Evolutionary conservation across 352 stramenopile species (phyloP), one percentile per base, ranked within the genome.

Genomic region (Aphanomyces euteiches): DNA sequence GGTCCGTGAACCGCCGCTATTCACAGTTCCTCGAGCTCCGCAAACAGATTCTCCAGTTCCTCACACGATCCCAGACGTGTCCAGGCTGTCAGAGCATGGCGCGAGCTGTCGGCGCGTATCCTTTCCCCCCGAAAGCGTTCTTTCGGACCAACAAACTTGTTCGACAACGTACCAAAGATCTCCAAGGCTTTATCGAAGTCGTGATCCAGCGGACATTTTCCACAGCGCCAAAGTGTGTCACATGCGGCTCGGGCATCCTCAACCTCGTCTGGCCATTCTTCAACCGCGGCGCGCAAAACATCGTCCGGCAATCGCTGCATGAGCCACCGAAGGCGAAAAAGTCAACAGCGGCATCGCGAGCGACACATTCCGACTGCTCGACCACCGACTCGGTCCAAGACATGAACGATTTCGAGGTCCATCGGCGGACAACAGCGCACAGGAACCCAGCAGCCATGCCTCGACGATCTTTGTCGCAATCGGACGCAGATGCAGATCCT

Each of bases 1-100:
- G 86, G 86, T 90, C 84, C 0, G 85, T 93, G 47, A 93, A 93
- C 72, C 84, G 86, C 34, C 86, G 86, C 56, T 93, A 93, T 74
- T 93, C 86, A 68, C 86, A 93, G 78, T 93, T 93, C 74, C 78
- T 92, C 68, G 79, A 88, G 77, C 72, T 93, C 56, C 75, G 89
- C 64, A 72, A 76, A 34, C 76, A 76, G 61, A 74, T 92, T 0
- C 50, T 66, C 41, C 71, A 75, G 60, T 65, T 43, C 21, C 75
- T 73, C 34, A 67, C 76, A 54, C 67, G 76, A 28, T 75, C 5
- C 17, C 63, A 69, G 19, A 45, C 68, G 37, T 93, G 86, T 38
- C 79, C 86, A 3, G 84, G 82, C 66, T 93, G 86, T 64, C 72
- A 77, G 17, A 89, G 76, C 57, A 91, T 91, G 66, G 78, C 78